A percentile compares a stretch with the other conserved stretches of the same genome.
phyloP scores from a whole-genome alignment of 495 filamentous ascomycete genomes.

The Pseudotulostoma volvatum region DNA sequence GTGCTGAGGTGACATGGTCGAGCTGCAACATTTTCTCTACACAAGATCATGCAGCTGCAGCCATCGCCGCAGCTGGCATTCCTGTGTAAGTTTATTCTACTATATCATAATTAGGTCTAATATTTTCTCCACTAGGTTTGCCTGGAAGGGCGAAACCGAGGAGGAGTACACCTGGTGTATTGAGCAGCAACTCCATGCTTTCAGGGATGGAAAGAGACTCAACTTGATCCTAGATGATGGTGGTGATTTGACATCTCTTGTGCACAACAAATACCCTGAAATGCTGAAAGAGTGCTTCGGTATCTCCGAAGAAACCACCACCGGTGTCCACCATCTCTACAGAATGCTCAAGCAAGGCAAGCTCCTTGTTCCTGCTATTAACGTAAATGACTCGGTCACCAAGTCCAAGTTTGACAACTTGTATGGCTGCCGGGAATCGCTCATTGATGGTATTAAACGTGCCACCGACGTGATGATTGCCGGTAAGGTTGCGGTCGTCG shows the following conservation, averaged over 20 bases:
- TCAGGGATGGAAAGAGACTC: conserved; percentile 90
- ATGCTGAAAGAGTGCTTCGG: conserved; percentile 95
- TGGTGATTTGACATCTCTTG: conserved; percentile 89
- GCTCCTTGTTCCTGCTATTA: conserved; percentile 90
- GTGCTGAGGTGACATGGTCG: conserved; percentile 95
- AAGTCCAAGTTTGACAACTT: conserved; percentile 99
- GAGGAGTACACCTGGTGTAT: conserved; percentile 99
- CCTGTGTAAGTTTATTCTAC: conserved; percentile 47
- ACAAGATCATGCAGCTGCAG: conserved; percentile 94
- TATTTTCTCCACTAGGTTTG: conserved; percentile 42
- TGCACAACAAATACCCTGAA: conserved; percentile 96
- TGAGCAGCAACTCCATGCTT: conserved; percentile 91
- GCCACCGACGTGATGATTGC: conserved; percentile 99
- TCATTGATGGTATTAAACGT: conserved; percentile 99
- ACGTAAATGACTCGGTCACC: conserved; percentile 98
- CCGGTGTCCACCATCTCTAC: conserved; percentile 98
- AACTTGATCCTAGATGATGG: conserved; percentile 99
- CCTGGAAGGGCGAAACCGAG: conserved; percentile 99
- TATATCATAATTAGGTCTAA: not conserved
- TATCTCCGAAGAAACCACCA: conserved; percentile 98
- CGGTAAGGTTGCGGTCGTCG: conserved; percentile 93
- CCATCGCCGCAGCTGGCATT: conserved; percentile 84
- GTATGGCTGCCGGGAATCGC: conserved; percentile 97
- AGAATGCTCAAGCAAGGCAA: conserved; percentile 84
- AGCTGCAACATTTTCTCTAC: conserved; percentile 98